A percentile compares a stretch with the other conserved stretches of the same genome.
phyloP scores from a whole-genome alignment of 495 filamentous ascomycete species.

The Viridothelium virens region DNA sequence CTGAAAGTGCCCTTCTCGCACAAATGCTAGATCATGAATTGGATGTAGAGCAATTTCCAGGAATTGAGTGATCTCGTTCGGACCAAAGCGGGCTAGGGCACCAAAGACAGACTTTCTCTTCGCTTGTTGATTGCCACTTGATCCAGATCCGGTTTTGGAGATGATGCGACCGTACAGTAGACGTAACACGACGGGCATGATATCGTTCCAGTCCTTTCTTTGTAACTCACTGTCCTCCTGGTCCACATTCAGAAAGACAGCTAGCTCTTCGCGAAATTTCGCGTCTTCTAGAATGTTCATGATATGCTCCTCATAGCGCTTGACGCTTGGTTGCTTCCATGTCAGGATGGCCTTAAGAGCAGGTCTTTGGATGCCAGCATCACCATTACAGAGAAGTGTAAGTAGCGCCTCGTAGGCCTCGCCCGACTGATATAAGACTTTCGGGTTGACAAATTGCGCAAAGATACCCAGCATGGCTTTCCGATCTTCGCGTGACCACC shows the following conservation, averaged over 20 bases:
- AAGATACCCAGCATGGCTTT: constrained; percentile 77
- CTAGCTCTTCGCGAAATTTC: constrained; percentile 83
- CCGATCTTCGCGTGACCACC: constrained; percentile 62
- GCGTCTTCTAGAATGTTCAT: constrained; percentile 85
- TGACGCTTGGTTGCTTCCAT: constrained; percentile 73
- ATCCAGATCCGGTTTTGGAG: constrained; percentile 59
- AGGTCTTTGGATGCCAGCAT: constrained; percentile 77
- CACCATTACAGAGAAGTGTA: constrained; percentile 70
- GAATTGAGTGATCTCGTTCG: constrained; percentile 66
- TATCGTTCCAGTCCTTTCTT: constrained; percentile 56
- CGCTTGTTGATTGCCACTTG: constrained; percentile 45
- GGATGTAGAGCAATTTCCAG: constrained; percentile 73
- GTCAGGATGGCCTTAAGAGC: constrained; percentile 77
- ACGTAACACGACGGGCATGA: constrained; percentile 80
- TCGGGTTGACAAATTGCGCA: constrained; percentile 74
- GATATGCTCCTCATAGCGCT: constrained; percentile 77
- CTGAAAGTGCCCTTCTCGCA: constrained; percentile 46
- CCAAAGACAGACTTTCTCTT: constrained; percentile 57
- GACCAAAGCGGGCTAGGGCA: constrained; percentile 50
- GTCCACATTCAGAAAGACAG: constrained; percentile 65
- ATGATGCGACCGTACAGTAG: constrained; percentile 85
- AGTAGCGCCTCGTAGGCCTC: constrained; percentile 70
- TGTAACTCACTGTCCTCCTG: constrained; percentile 67
- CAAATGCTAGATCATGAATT: constrained; percentile 50
- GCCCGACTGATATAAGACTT: constrained; percentile 64